Evolutionary conservation across 2,329 filamentous ascomycete genomes (phyloP).

Genomic region (Colletotrichum camelliae): DNA sequence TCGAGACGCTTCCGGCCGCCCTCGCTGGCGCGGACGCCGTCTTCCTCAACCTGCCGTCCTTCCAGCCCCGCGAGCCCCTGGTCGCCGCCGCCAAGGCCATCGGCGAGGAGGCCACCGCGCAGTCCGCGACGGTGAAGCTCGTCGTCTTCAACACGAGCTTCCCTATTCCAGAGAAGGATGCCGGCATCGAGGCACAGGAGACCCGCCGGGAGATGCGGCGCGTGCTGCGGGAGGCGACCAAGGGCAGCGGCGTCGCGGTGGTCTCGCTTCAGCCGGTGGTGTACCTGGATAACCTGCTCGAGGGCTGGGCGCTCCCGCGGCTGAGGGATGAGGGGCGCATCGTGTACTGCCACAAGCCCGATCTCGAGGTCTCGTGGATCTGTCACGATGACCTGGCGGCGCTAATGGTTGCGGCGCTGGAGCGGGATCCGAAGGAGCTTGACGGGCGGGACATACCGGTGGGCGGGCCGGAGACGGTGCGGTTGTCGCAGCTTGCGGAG

Average conservation of each 20-base stretch:
- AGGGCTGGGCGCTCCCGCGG: conserved; percentile 41
- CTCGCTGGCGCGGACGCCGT: conserved; percentile 23
- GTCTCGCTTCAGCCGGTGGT: conserved; percentile 41
- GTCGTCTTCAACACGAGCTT: conserved; percentile 32
- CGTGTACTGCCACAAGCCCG: conserved; percentile 43
- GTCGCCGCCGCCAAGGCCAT: conserved; percentile 62
- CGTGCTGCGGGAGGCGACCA: conserved; percentile 28
- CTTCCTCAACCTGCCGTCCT: conserved; percentile 31
- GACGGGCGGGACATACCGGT: conserved; percentile 38
- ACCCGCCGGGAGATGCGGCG: conserved; percentile 32
- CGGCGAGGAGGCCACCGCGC: conserved; percentile 57
- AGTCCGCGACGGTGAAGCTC: conserved; percentile 43
- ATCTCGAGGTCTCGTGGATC: conserved; percentile 42
- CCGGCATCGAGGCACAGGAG: conserved; percentile 28
- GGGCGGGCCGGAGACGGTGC: conserved; percentile 39
- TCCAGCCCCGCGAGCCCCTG: conserved; percentile 44
- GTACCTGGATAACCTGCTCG: conserved; percentile 42
- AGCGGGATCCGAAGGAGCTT: conserved; percentile 31
- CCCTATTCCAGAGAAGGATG: conserved; percentile 27
- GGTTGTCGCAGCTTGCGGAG: conserved; percentile 33
- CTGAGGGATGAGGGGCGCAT: conserved; percentile 37
- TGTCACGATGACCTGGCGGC: conserved; percentile 43
- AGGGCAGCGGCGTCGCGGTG: conserved; percentile 28
- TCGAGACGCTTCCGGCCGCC: conserved; percentile 13
- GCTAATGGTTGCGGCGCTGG: conserved; percentile 40